Evolutionary conservation across 2,329 filamentous ascomycete species (phyloP), one percentile per base, ranked within the genome.

Genomic region (Reticulascus tulasneorum): DNA sequence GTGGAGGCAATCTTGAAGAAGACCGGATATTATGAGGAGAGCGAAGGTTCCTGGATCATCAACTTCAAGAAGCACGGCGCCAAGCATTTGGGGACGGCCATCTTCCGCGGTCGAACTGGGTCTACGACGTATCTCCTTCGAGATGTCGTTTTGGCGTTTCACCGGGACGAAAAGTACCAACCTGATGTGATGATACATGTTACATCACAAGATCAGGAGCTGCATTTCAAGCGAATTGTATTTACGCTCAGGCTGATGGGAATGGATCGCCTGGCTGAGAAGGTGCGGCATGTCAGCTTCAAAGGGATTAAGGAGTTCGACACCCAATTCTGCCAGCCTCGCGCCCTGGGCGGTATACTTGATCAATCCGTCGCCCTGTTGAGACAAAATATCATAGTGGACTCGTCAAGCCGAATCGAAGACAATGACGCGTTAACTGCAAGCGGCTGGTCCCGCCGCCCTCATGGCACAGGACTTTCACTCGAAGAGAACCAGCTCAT

Each of bases 41-140:
- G 73, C 17, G 77, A 86, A 9, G 83, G 77, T 2, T 80, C 82
- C 1, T 73, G 77, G 45, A 75, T 84, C 45, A 78, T 86, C 32
- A 80, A 88, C 56, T 78, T 87, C 40, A 67, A 72, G 22, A 84
- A 86, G 53, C 77, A 86, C 52, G 70, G 73, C 7, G 70, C 71
- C 4, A 85, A 81, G 55, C 83, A 82, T 32, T 70, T 86, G 2
- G 82, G 81, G 13, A 79, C 78, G 46, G 79, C 79, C 0, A 71
- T 86, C 23, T 66, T 86, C 29, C 69, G 82, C 46, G 79, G 79
- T 53, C 76, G 80, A 3, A 56, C 51, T 41, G 82, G 82, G 23
- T 84, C 78, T 3, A 77, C 77, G 9, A 69, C 81, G 2, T 86
- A 86, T 56, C 66, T 86, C 23, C 80, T 82, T 19, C 74, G 83